phyloP scores from a whole-genome alignment of 768 basidiomycete species.

The Mycena haematopus region DNA sequence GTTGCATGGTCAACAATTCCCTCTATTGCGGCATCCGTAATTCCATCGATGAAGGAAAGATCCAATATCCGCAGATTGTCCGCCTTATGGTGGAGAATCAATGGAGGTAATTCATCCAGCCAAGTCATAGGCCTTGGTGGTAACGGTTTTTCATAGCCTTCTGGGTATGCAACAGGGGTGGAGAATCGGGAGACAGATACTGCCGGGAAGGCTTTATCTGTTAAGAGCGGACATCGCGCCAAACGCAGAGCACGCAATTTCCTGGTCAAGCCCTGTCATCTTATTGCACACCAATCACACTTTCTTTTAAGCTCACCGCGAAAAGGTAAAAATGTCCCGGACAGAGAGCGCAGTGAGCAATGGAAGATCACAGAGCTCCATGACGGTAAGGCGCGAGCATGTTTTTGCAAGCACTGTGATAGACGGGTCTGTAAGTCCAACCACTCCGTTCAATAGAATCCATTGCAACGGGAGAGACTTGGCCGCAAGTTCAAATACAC shows the following conservation, averaged over 20 bases:
- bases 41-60: constrained; percentile 67
- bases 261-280: constrained; percentile 41
- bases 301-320: constrained; percentile 48
- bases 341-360: constrained; percentile 72
- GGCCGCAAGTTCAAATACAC: constrained; percentile 72
- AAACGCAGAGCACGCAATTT: constrained; percentile 79
- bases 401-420: constrained; percentile 76
- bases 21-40: constrained; percentile 79
- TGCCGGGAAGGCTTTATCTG: constrained; percentile 83
- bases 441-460: constrained; percentile 75
- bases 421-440: constrained; percentile 61
- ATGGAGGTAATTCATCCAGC: constrained; percentile 66
- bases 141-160: constrained; percentile 53
- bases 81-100: constrained; percentile 67
- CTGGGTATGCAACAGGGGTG: constrained; percentile 32
- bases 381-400: constrained; percentile 79
- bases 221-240: constrained; percentile 76
- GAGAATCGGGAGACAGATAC: constrained; percentile 62
- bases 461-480: constrained; percentile 73
- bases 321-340: constrained; percentile 83
- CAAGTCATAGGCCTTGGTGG: constrained; percentile 64
- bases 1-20: constrained; percentile 81
- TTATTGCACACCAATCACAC: constrained; percentile 5
- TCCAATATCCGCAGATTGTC: constrained; percentile 83
- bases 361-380: constrained; percentile 77